Percentiles rank a stretch among this genome's conserved stretches.
phyloP scores from a whole-genome alignment of 179 eudicot species.

The Silene noctiflora region DNA sequence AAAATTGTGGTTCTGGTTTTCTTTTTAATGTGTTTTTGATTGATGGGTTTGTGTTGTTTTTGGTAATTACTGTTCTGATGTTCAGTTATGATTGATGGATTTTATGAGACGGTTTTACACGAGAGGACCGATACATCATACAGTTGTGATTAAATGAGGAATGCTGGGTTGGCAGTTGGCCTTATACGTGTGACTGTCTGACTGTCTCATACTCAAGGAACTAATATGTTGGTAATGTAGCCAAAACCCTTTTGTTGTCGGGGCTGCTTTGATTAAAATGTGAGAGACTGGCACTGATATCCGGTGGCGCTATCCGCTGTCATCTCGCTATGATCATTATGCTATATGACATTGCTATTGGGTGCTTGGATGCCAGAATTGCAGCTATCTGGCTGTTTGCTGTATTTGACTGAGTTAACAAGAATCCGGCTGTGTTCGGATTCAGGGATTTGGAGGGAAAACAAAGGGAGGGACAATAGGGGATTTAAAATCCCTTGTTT shows the following conservation, averaged over 20 bases:
- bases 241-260: background rate
- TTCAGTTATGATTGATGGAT: background rate
- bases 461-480: no score
- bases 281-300: background rate
- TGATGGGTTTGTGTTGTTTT: conserved; percentile 26
- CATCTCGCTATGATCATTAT: background rate
- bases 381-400: background rate
- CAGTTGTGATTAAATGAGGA: background rate
- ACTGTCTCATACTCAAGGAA: background rate
- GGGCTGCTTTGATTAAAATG: background rate
- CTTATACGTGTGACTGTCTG: background rate
- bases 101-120: background rate
- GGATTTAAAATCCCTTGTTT: no score
- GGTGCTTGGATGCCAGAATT: background rate
- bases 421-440: no score
- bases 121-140: no score
- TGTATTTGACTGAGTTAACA: background rate
- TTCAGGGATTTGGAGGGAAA: no score
- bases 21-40: conserved; percentile 3
- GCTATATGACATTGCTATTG: background rate
- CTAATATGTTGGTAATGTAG: background rate
- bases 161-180: background rate
- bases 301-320: background rate
- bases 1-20: conserved; percentile 21
- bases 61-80: background rate